phyloP scores from a whole-genome alignment of 345 rosid species.

The Eucalyptus shirleyi region DNA sequence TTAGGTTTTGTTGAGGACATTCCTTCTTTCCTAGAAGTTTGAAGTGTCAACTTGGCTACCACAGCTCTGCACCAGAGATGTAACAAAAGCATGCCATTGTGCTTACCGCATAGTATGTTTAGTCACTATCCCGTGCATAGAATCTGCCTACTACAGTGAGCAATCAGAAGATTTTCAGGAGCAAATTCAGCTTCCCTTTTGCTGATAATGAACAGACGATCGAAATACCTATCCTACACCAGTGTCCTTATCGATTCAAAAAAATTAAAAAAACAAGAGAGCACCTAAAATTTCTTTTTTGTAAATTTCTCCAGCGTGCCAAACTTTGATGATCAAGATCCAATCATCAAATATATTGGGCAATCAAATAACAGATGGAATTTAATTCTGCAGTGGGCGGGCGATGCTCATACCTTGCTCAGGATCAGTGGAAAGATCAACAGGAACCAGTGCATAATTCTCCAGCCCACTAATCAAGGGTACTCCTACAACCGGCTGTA shows the following conservation, averaged over 20 bases:
- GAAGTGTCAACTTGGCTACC: neutral
- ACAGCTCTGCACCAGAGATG: neutral
- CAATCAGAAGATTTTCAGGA: neutral
- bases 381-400: neutral
- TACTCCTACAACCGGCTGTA: constrained; percentile 46
- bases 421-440: constrained; percentile 64
- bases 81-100: neutral
- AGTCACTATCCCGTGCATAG: neutral
- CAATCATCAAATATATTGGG: neutral
- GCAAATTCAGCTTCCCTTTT: neutral
- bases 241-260: neutral
- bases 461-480: constrained; percentile 79
- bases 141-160: neutral
- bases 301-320: neutral
- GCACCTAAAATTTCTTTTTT: neutral
- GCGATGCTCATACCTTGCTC: constrained; percentile 50
- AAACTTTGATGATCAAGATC: neutral
- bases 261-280: neutral
- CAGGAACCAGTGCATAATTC: constrained; percentile 81
- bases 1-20: neutral
- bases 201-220: neutral
- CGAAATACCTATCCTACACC: neutral
- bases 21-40: neutral
- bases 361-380: neutral
- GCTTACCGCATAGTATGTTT: neutral